phyloP scores from a whole-genome alignment of 2,329 filamentous ascomycete species.

The Ophiostoma triangulosporum region DNA sequence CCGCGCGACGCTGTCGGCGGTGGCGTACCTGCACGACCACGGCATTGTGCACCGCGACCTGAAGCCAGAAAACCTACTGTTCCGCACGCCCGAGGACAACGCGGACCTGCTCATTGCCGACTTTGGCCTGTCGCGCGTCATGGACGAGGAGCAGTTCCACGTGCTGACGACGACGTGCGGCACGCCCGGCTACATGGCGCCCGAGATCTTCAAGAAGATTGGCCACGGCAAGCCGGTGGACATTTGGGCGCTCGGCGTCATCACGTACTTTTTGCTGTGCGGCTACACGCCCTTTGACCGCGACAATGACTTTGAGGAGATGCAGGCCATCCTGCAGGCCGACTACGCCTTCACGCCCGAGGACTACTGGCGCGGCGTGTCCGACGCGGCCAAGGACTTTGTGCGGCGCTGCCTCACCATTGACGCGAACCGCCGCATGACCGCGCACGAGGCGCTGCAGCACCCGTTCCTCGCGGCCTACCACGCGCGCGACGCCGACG shows the following conservation, averaged over 20 bases:
- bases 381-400: constrained; percentile 74
- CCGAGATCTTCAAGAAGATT: constrained; percentile 97
- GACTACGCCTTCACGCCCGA: constrained; percentile 91
- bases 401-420: constrained; percentile 86
- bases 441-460: constrained; percentile 64
- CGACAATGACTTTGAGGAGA: constrained; percentile 94
- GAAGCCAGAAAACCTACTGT: constrained; percentile 94
- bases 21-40: constrained; percentile 95
- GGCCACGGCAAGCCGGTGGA: constrained; percentile 97
- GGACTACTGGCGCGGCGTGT: constrained; percentile 95
- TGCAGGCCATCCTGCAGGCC: constrained; percentile 94
- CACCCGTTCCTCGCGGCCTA: constrained; percentile 45
- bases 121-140: constrained; percentile 89
- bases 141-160: constrained; percentile 98
- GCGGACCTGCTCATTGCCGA: constrained; percentile 94
- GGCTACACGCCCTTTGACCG: constrained; percentile 97
- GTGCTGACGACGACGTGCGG: constrained; percentile 95
- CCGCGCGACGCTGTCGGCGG: constrained; percentile 87
- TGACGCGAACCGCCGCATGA: constrained; percentile 77
- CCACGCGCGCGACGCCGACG: constrained; percentile 24
- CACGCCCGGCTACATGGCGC: constrained; percentile 97
- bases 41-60: constrained; percentile 96
- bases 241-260: constrained; percentile 95
- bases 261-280: constrained; percentile 96
- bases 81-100: constrained; percentile 94